Evolutionary conservation across 345 rosid species (phyloP).

Genomic region (Eutrema yunnanense): DNA sequence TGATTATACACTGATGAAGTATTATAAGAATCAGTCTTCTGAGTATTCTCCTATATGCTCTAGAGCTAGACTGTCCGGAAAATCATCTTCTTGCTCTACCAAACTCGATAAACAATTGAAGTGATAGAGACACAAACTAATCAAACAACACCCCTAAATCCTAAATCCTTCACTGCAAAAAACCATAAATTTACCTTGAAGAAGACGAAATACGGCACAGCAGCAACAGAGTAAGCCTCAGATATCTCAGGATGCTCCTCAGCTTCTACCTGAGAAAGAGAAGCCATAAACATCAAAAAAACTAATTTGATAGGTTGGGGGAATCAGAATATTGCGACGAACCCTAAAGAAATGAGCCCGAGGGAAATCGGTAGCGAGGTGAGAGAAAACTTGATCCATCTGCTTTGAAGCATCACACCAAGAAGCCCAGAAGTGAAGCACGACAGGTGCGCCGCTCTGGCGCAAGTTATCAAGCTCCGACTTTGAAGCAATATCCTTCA

Average conservation of each 20-base stretch:
- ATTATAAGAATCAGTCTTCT: not conserved
- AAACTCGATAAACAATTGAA: not conserved
- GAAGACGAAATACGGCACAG: slow-evolving; percentile 86
- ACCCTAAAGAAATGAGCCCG: slow-evolving; percentile 75
- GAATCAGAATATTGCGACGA: not conserved
- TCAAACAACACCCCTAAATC: slow-evolving; percentile 2
- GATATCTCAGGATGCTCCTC: slow-evolving; percentile 95
- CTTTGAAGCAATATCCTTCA: slow-evolving; percentile 81
- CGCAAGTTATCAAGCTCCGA: slow-evolving; percentile 59
- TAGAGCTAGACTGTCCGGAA: not conserved
- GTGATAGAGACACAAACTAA: not conserved
- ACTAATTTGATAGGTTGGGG: not conserved
- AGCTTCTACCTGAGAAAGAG: slow-evolving; percentile 71
- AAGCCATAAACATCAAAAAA: not conserved
- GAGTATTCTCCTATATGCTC: not conserved
- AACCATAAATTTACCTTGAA: slow-evolving; percentile 48
- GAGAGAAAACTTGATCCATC: slow-evolving; percentile 95
- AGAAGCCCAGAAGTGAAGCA: slow-evolving; percentile 92
- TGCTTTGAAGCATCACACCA: slow-evolving; percentile 99
- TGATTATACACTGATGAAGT: not conserved
- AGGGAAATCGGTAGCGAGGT: slow-evolving; percentile 91
- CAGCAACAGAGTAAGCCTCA: slow-evolving; percentile 73
- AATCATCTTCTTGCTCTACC: not conserved
- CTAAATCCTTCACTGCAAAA: not conserved
- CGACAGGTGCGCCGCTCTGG: slow-evolving; percentile 46